phyloP scores from a whole-genome alignment of 139 green algal species.

The Tetradesmus obliquus region DNA sequence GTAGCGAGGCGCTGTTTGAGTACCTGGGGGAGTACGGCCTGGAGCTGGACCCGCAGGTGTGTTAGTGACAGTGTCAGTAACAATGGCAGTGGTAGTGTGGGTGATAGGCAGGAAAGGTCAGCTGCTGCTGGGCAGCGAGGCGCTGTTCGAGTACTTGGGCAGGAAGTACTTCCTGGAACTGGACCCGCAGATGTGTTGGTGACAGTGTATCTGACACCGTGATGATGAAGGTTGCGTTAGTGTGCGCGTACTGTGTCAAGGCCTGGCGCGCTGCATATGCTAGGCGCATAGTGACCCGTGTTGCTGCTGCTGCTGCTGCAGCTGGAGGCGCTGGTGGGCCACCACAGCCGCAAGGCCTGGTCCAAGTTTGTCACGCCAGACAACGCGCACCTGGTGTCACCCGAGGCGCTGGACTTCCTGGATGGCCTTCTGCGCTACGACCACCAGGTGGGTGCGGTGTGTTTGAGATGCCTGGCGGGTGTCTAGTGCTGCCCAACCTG shows the following conservation, averaged over 20 bases:
- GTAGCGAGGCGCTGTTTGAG: conserved; percentile 11
- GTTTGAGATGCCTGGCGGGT: not conserved
- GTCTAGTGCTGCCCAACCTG: not conserved
- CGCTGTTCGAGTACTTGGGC: not conserved
- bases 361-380: conserved; percentile 94
- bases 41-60: conserved; percentile 94
- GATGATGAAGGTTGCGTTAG: not conserved
- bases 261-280: too few species aligned
- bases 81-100: not conserved
- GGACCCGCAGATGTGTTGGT: conserved; percentile 85
- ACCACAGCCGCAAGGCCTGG: conserved; percentile 92
- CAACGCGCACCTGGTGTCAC: conserved; percentile 95
- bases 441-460: conserved; percentile 71
- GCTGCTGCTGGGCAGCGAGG: not conserved
- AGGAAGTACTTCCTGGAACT: conserved; percentile 96
- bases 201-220: too few species aligned
- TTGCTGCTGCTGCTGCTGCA: conserved; percentile 72
- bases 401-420: conserved; percentile 96
- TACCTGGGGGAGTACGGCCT: conserved; percentile 96
- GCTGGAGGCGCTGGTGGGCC: conserved; percentile 90
- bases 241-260: not conserved
- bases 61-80: not conserved
- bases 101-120: not conserved
- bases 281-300: not conserved
- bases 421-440: conserved; percentile 96